Base-by-base conservation (phyloP, 345 rosid species). In the Lumnitzera littorea region DNA sequence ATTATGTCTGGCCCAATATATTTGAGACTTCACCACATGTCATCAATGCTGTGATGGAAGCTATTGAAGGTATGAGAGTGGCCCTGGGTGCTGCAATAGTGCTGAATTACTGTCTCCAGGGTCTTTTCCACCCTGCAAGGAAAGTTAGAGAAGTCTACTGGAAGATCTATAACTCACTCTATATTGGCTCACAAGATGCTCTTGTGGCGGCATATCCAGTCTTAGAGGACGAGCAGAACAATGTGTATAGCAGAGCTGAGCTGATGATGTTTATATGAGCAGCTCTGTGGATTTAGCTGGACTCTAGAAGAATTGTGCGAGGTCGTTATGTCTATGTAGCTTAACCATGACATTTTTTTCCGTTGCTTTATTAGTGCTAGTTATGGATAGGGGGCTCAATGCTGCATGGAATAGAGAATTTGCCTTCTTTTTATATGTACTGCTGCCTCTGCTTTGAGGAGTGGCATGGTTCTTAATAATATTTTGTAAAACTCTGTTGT, bases 21-120 rank as follows among this genome's bases (percentile, higher is more conserved):
- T 95, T 95, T 24, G 97, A 95, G 83, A 95, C 99, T 20, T 95
- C 99, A 15, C 99, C 97, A 29, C 99, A 95, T 58, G 97, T 95
- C 5, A 91, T 95, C 16, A 95, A 95, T 61, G 96, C 96, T 1
- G 99, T 91, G n/a, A 88, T 78, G 92, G 99, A 95, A 75, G 99
- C 99, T 24, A 80, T 91, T 43, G 99, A 95, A 78, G 97, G 96
- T 48, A 88, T 91, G 97, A 71, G 96, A 72, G 96, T 95, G 17
- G 97, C 99, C 16, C 56, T 95, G 64, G 99, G 99, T 50, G 77
- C 97, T 57, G 95, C 97, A 3, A 59, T 83, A 16, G 84, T 91
- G 47, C 82, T 95, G 24, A 94, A 95, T 72, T 95, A 95, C 64
- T 95, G 99, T 70, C 84, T 95, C 43, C 97, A 95, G 78, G 99